phyloP scores from a whole-genome alignment of 768 basidiomycete genomes.

The Xerocomellus dryophilus region DNA sequence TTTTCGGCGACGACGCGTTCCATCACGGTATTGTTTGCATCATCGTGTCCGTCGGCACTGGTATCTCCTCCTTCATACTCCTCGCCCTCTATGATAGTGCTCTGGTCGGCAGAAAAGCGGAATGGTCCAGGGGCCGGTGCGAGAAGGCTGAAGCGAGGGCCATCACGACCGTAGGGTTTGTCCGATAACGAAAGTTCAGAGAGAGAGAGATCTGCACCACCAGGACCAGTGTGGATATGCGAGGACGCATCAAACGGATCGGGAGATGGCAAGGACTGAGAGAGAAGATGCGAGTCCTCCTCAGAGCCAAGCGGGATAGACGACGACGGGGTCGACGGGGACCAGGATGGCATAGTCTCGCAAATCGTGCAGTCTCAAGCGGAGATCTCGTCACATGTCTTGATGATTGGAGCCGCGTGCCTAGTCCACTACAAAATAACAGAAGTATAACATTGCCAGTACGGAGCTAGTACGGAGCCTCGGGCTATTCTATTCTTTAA shows the following conservation, averaged over 20 bases:
- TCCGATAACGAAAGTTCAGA: conserved; percentile 53
- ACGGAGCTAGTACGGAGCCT: too few relatives aligned
- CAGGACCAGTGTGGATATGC: conserved; percentile 38
- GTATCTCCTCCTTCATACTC: conserved; percentile 18
- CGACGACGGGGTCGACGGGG: conserved; percentile 30
- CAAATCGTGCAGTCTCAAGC: neutral
- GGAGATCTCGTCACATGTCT: neutral
- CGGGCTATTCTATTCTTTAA: conserved; percentile 10
- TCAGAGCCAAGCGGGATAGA: conserved; percentile 21
- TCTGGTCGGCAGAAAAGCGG: conserved; percentile 23
- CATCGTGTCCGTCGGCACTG: conserved; percentile 12
- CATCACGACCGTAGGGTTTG: conserved; percentile 25
- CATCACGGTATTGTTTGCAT: conserved; percentile 25
- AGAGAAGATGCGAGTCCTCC: conserved; percentile 42
- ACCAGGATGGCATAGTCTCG: conserved; percentile 29
- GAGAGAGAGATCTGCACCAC: conserved; percentile 52
- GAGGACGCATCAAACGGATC: conserved; percentile 31
- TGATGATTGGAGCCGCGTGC: neutral
- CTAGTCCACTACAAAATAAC: neutral
- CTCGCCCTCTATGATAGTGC: conserved; percentile 23
- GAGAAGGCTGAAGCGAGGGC: conserved; percentile 34
- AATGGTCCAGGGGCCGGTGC: conserved; percentile 24
- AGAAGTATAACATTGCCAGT: neutral
- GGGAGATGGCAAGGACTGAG: conserved; percentile 42
- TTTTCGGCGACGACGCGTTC: conserved; percentile 28